Evolutionary conservation across 345 rosid species (phyloP), one percentile per base, ranked within the genome.

Genomic region (Cardamine resedifolia): DNA sequence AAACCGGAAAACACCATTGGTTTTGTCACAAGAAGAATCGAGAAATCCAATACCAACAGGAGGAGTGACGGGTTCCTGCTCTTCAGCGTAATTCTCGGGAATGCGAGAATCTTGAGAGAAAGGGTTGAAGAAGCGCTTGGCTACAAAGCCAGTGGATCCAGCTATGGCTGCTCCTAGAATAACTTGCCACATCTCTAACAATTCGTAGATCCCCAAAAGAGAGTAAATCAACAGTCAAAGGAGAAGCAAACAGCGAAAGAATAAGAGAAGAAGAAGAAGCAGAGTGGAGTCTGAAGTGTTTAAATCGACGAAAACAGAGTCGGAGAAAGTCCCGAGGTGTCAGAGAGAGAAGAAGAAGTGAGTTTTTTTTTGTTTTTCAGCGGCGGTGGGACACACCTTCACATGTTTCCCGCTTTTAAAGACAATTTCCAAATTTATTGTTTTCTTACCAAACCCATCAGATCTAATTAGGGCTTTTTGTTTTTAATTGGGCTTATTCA

Each of bases 121-220:
- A 55, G 70, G 84, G 39, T 36, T 74, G 58, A 68, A 78, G 75
- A 84, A 61, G 77, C 81, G 88, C 24, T 83, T 90, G 47, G 95
- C 95, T 7, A 83, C 72, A 77, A 92, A 50, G 9, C 85, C 76
- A 2, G 92, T 82, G 75, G 92, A 83, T 73, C 92, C 98, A 20
- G 92, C 98, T 2, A 87, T 79, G 15, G 88, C 91, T 27, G 90
- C 95, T 3, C 90, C 92, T 19, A 92, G 15, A 28, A 92, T 80
- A 57, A 82, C 71, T 69, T 90, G 96, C 98, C 95, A 92, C 96
- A 90, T 92, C 48, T 65, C 55, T 20, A 28, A 4, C 14, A 11
- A 49, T 20, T 33, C 15, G 26, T 66, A 21, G n/a, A n/a, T n/a
- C n/a, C n/a, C n/a, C n/a, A n/a, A n/a, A n/a, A n/a, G n/a, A n/a